Conservation (phyloP, 2,329 filamentous ascomycete species). For the Colletotrichum sojae region DNA sequence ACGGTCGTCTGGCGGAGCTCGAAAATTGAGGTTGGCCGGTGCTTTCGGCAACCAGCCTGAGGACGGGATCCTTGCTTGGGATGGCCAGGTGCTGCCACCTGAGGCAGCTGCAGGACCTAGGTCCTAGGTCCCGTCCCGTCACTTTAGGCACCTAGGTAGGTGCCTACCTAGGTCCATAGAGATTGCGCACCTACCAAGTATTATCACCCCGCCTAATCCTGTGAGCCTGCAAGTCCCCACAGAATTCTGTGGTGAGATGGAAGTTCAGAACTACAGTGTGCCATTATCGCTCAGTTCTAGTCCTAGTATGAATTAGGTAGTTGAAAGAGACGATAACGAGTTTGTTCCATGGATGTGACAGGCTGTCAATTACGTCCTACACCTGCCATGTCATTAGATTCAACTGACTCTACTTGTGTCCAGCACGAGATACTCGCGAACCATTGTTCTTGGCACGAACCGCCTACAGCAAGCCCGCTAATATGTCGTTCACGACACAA, state of each 20-base stretch:
- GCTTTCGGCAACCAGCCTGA: conserved; percentile 25
- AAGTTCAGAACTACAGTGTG: too few relatives aligned
- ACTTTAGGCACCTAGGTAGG: too few relatives aligned
- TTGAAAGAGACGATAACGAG: not conserved
- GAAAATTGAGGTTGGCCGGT: conserved; percentile 38
- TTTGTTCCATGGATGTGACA: not conserved
- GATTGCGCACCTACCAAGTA: too few relatives aligned
- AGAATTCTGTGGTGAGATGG: not conserved
- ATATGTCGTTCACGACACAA: conserved; percentile 16
- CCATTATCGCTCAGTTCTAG: too few relatives aligned
- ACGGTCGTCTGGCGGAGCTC: conserved; percentile 37
- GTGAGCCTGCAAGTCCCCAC: conserved; percentile 12
- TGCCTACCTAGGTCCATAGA: too few relatives aligned
- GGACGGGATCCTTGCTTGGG: not conserved
- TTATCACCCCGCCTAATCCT: too few relatives aligned
- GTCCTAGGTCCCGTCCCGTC: too few relatives aligned
- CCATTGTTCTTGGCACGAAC: not conserved
- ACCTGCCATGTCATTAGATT: too few relatives aligned
- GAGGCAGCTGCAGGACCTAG: conserved; percentile 5
- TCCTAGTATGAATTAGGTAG: too few relatives aligned
- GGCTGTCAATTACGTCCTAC: not conserved
- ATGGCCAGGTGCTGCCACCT: conserved; percentile 23
- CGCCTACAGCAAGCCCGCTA: not conserved
- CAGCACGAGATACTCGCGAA: too few relatives aligned
- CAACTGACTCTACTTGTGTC: not conserved